phyloP scores from a whole-genome alignment of 306 rosid species.

The Dalbergia oliveri region DNA sequence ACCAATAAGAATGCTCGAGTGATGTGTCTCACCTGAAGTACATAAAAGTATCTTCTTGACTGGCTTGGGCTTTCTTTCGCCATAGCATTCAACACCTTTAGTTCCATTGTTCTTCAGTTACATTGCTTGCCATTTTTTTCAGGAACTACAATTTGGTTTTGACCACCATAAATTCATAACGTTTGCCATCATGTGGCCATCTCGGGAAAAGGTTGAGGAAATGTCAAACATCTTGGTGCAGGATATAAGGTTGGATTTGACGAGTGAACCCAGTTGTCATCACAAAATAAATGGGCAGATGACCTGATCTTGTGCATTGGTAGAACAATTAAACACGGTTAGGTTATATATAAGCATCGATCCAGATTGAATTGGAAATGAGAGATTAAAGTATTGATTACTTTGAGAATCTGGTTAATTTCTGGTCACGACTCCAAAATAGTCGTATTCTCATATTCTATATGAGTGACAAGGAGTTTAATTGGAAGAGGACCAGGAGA shows the following conservation, averaged over 20 bases:
- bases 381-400: constrained; percentile 16
- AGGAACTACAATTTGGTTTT: constrained; percentile 34
- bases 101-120: constrained; percentile 5
- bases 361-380: background rate
- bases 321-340: background rate
- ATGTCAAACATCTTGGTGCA: constrained; percentile 30
- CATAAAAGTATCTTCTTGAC: background rate
- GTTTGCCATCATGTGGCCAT: no score
- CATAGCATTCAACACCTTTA: constrained; percentile 37
- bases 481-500: constrained; percentile 33
- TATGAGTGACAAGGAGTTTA: background rate
- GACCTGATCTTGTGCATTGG: background rate
- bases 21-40: constrained; percentile 18
- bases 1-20: no score
- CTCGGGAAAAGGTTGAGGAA: background rate
- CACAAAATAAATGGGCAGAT: constrained; percentile 11
- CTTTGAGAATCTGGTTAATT: background rate
- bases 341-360: no score
- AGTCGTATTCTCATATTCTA: background rate
- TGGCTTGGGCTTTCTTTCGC: background rate
- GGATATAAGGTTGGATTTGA: background rate
- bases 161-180: background rate
- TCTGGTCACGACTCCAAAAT: background rate
- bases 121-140: constrained; percentile 27
- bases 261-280: background rate